A percentile compares a stretch with the other conserved stretches of the same genome.
Conservation (phyloP, 75 land plant species). For the Picea glauca region DNA sequence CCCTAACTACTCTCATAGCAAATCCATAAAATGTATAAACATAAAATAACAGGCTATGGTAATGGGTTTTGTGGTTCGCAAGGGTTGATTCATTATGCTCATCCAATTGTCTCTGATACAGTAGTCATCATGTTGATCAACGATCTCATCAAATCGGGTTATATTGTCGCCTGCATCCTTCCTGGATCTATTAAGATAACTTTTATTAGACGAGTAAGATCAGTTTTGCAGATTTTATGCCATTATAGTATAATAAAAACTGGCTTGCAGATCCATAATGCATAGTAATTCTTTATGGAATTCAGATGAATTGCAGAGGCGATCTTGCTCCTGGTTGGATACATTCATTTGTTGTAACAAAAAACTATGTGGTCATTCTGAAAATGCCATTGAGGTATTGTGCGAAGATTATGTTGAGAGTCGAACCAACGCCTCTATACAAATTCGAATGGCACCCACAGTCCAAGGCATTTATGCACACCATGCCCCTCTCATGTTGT, state of each 20-base stretch:
- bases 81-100: conserved; percentile 75
- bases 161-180: conserved; percentile 67
- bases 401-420: conserved; percentile 54
- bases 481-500: background rate
- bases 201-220: conserved; percentile 46
- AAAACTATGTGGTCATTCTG: conserved; percentile 66
- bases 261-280: background rate
- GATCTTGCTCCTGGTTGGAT: conserved; percentile 81
- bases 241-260: background rate
- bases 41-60: too few relatives aligned
- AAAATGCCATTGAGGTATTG: conserved; percentile 83
- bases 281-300: background rate
- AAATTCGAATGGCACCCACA: conserved; percentile 81
- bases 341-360: conserved; percentile 79
- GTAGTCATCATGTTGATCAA: conserved; percentile 73
- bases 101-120: conserved; percentile 63
- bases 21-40: too few relatives aligned
- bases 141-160: conserved; percentile 71
- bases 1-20: too few relatives aligned
- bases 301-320: conserved; percentile 56
- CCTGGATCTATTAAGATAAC: conserved; percentile 64
- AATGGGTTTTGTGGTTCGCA: background rate
- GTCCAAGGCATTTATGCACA: conserved; percentile 65
- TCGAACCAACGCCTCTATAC: conserved; percentile 69
- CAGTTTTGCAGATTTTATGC: background rate